Percentiles rank a stretch among this genome's conserved stretches.
phyloP scores from a whole-genome alignment of 2,329 filamentous ascomycete species.

The Endothia cerciana region DNA sequence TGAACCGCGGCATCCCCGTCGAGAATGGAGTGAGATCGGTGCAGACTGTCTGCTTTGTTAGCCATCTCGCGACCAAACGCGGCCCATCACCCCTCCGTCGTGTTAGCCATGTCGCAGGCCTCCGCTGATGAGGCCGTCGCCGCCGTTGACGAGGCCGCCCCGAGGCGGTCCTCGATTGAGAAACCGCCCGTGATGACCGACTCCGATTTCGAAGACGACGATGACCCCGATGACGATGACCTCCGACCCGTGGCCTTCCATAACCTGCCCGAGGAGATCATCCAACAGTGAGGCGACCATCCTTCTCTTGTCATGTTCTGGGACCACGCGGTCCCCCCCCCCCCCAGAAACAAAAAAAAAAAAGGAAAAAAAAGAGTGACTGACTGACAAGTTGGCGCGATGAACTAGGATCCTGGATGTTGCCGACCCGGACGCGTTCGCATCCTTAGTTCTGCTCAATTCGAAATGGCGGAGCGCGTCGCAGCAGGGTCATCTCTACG shows the following conservation, averaged over 20 bases:
- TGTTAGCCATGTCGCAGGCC: conserved; percentile 32
- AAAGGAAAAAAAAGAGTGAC: too few species aligned
- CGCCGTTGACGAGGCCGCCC: conserved; percentile 26
- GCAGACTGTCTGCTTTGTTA: neutral
- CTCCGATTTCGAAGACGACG: conserved; percentile 25
- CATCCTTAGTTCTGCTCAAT: conserved; percentile 68
- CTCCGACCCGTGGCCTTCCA: conserved; percentile 50
- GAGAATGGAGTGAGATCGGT: conserved; percentile 22
- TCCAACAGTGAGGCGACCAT: conserved; percentile 60
- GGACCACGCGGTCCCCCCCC: neutral
- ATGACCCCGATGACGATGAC: conserved; percentile 25
- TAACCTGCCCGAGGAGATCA: conserved; percentile 69
- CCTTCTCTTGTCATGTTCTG: conserved; percentile 18
- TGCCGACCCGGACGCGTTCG: conserved; percentile 66
- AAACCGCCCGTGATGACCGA: conserved; percentile 38
- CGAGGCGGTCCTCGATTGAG: conserved; percentile 39
- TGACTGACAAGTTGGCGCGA: conserved; percentile 10
- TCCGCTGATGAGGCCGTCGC: conserved; percentile 25
- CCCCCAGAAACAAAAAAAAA: too few species aligned
- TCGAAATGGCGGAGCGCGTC: conserved; percentile 67
- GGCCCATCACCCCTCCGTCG: conserved; percentile 6
- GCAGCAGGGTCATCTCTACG: conserved; percentile 66
- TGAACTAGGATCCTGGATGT: conserved; percentile 61
- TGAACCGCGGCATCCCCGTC: neutral
- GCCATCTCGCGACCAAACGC: conserved; percentile 3